Percentiles rank a stretch among this genome's conserved stretches.
Conservation (phyloP, 1,284 basidiomycete species). For the Ceratobasidium sp. region DNA sequence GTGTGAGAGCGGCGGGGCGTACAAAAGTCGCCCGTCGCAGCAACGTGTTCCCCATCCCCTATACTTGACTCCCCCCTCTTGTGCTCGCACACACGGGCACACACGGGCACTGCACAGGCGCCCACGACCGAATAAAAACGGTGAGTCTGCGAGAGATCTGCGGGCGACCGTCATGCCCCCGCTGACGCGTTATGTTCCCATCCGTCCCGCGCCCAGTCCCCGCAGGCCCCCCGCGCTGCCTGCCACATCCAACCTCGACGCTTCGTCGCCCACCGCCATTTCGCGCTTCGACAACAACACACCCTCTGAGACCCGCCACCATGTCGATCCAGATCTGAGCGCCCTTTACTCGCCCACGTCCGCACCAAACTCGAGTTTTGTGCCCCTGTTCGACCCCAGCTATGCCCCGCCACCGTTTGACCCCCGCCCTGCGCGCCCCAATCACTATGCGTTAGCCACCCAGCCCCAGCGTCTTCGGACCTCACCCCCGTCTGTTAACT, state of each 20-base stretch:
- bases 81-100: constrained; percentile 12
- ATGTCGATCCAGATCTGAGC: constrained; percentile 40
- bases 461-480: constrained; percentile 20
- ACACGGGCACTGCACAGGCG: constrained; percentile 32
- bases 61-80: not conserved
- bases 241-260: not conserved
- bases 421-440: not conserved
- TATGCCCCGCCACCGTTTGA: not conserved
- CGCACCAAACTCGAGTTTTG: not conserved
- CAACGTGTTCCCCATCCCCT: constrained; percentile 13
- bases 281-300: constrained; percentile 33
- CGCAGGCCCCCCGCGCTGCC: constrained; percentile 1
- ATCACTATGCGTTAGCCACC: constrained; percentile 28
- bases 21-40: not conserved
- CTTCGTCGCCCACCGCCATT: constrained; percentile 28
- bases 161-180: not conserved
- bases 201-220: constrained; percentile 9
- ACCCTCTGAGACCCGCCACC: constrained; percentile 23
- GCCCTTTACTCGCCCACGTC: constrained; percentile 19
- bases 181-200: constrained; percentile 29
- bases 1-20: not conserved
- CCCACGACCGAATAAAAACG: not conserved
- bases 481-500: not conserved
- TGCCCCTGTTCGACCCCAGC: not conserved
- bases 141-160: not conserved